Evolutionary conservation across 2,329 filamentous ascomycete genomes (phyloP), one percentile per base, ranked within the genome.

Genomic region (Diaporthe vaccinii): DNA sequence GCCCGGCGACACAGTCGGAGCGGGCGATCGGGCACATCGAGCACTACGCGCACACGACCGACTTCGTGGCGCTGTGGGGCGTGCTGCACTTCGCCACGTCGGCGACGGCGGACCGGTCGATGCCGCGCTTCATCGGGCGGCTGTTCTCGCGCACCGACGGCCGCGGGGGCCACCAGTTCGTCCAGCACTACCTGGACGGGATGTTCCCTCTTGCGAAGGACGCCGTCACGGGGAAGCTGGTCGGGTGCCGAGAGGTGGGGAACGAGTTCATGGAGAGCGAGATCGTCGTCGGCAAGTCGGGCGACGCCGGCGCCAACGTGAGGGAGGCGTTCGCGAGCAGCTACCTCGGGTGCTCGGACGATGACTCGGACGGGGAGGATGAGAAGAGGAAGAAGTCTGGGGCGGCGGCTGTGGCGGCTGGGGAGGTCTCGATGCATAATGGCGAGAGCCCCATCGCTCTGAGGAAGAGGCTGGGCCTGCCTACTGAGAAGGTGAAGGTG

Each of bases 31-130:
- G 89, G 8, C 89, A 95, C 78, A 92, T 97, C 53, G 94, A 97
- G 83, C 94, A 97, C 82, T 97, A 96, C 80, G 93, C 92, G 3
- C 93, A 96, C 80, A 89, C 88, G 12, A 89, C 87, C 22, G 94
- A 97, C 79, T 94, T 95, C 78, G 93, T 96, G 3, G 89, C 93
- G 5, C 85, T 91, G 14, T 94, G 93, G 88, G 94, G 94, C 1
- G 91, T 95, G 8, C 85, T 96, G 49, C 89, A 94, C 81, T 95
- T 94, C 39, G 87, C 89, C 70, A 83, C 84, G 34, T 81, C 86
- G 2, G 82, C 84, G 0, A 89, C 80, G 59, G 83, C 78, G 39
- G 82, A 82, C 0, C 83, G 81, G 31, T 82, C 86, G 59, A 87
- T 92, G 76, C 90, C 91, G 69, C 88, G 91, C 58, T 93, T 92